A percentile compares a stretch with the other conserved stretches of the same genome.
These are phyloP conservation scores for Luzula sylvatica DNA, from an alignment of 176 grass and related monocot species.

Conservation along the genomic window DNA sequence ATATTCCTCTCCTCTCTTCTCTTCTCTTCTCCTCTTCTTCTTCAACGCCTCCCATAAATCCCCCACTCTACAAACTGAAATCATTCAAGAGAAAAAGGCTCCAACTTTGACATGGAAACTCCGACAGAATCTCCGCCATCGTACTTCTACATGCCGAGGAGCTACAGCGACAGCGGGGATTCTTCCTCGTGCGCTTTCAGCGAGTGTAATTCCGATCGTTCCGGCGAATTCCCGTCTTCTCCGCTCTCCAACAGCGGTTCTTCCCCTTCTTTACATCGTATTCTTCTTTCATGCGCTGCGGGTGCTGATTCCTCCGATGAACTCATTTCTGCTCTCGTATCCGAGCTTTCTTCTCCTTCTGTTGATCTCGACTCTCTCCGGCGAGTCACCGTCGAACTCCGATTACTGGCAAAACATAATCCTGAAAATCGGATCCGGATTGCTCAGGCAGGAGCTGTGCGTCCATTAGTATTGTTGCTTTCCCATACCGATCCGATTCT, in stretches of 20 bases:
- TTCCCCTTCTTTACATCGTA: constrained; percentile 32
- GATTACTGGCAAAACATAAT: constrained; percentile 79
- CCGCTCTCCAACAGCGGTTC: constrained; percentile 8
- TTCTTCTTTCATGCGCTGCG: constrained; percentile 42
- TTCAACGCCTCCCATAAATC: constrained; percentile 4
- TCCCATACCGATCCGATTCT: constrained; percentile 66
- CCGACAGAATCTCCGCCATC: constrained; percentile 29
- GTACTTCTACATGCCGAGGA: constrained; percentile 34
- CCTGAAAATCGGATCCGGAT: constrained; percentile 86
- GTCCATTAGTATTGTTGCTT: constrained; percentile 51
- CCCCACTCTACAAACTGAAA: too few relatives aligned
- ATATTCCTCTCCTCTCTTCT: not conserved
- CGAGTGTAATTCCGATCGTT: constrained; percentile 55
- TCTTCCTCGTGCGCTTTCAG: constrained; percentile 70
- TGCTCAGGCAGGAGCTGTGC: constrained; percentile 50
- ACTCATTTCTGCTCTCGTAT: constrained; percentile 40
- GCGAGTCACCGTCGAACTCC: constrained; percentile 52
- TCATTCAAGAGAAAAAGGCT: not conserved
- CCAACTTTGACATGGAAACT: not conserved
- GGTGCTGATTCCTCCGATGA: constrained; percentile 56
- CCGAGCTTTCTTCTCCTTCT: constrained; percentile 36
- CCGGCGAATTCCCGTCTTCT: constrained; percentile 37
- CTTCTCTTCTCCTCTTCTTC: constrained; percentile 8
- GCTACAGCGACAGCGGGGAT: constrained; percentile 70
- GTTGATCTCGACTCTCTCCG: constrained; percentile 49